Conservation (phyloP, 2,329 filamentous ascomycete genomes). For the Westerdykella ornata region DNA sequence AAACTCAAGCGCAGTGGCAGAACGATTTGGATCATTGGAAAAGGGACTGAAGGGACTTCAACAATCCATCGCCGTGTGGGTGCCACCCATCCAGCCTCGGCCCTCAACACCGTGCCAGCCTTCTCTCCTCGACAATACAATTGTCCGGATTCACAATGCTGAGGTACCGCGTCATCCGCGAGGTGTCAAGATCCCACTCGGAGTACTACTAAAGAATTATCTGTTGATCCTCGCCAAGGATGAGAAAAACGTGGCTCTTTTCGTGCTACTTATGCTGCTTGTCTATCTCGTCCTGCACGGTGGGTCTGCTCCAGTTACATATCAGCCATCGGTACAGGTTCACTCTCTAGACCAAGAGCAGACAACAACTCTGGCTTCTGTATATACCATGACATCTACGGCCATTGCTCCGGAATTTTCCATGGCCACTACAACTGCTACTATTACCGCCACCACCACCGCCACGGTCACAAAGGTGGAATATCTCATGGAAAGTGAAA, state of each 20-base stretch:
- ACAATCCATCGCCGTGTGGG: constrained; percentile 2
- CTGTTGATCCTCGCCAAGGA: constrained; percentile 48
- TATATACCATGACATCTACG: background rate
- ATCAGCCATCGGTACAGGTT: constrained; percentile 3
- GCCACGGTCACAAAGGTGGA: constrained; percentile 21
- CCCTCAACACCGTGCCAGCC: constrained; percentile 2
- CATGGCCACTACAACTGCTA: constrained; percentile 18
- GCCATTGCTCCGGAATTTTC: background rate
- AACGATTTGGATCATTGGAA: constrained; percentile 27
- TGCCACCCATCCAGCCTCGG: background rate
- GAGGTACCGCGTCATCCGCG: constrained; percentile 4
- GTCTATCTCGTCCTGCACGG: constrained; percentile 36
- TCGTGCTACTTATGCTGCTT: constrained; percentile 41
- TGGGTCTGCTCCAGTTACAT: constrained; percentile 6
- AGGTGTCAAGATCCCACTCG: constrained; percentile 44
- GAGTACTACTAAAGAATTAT: constrained; percentile 49
- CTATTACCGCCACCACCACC: constrained; percentile 21
- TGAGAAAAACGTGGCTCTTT: constrained; percentile 47
- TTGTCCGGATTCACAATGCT: constrained; percentile 1
- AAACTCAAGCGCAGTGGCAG: constrained; percentile 24
- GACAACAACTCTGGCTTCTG: background rate
- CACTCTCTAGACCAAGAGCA: background rate
- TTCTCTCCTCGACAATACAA: background rate
- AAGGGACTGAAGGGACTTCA: constrained; percentile 19
- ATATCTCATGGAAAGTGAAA: background rate